A percentile compares a stretch with the other conserved stretches of the same genome.
Conservation (phyloP, 345 rosid species). For the Alliaria petiolata region DNA sequence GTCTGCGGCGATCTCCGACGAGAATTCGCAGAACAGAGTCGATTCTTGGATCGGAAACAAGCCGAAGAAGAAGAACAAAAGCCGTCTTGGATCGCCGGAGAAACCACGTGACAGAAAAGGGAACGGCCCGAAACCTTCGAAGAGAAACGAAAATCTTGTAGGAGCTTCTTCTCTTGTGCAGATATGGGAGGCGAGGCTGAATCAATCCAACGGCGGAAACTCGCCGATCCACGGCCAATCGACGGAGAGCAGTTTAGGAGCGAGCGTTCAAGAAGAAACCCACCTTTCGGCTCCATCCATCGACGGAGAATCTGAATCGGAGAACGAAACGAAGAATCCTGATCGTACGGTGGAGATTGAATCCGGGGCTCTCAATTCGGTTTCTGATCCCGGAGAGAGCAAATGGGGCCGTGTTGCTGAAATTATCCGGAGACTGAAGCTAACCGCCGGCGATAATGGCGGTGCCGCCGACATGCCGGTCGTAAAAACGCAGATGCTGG, state of each 20-base stretch:
- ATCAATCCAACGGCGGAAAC: slow-evolving; percentile 34
- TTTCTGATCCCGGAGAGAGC: slow-evolving; percentile 31
- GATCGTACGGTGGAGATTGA: slow-evolving; percentile 18
- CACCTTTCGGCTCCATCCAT: slow-evolving; percentile 5
- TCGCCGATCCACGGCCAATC: not conserved
- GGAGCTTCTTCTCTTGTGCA: slow-evolving; percentile 92
- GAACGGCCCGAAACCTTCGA: not conserved
- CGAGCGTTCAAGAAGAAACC: slow-evolving; percentile 17
- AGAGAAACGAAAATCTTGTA: slow-evolving; percentile 22
- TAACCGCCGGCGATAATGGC: slow-evolving; percentile 16
- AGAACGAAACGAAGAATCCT: slow-evolving; percentile 13
- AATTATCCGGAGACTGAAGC: slow-evolving; percentile 48
- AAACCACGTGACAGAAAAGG: not conserved
- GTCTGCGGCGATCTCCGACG: slow-evolving; percentile 26
- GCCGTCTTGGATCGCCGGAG: slow-evolving; percentile 23
- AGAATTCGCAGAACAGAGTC: slow-evolving; percentile 8
- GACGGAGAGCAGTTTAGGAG: not conserved
- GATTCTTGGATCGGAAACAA: slow-evolving; percentile 13
- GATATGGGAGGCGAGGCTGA: slow-evolving; percentile 85
- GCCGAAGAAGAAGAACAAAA: slow-evolving; percentile 2
- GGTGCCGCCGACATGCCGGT: slow-evolving; percentile 13
- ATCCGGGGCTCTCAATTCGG: not conserved
- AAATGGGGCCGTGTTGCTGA: slow-evolving; percentile 62
- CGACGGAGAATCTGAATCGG: slow-evolving; percentile 23
- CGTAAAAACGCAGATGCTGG: slow-evolving; percentile 12